These are phyloP conservation scores for Myrica gale DNA, from an alignment of 306 rosid genomes.

Conservation along the genomic window DNA sequence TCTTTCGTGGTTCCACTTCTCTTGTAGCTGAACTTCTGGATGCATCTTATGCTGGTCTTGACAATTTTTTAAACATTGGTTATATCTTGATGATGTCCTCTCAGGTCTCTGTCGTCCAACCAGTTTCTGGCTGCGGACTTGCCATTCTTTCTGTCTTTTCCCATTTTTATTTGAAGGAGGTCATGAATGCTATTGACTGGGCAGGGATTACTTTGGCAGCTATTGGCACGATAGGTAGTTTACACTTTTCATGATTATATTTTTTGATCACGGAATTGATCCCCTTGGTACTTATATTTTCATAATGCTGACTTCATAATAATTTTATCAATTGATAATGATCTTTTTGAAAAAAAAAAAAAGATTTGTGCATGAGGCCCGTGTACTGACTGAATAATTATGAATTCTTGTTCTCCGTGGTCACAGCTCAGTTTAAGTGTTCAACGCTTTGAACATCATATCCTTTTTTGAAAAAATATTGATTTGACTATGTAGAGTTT, in stretches of 20 bases:
- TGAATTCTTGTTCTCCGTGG: constrained; percentile 6
- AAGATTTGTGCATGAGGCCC: background rate
- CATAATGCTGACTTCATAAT: background rate
- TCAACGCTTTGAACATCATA: no score
- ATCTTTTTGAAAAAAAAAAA: no score
- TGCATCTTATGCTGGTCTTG: background rate
- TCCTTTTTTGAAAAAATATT: no score
- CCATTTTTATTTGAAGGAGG: constrained; percentile 93
- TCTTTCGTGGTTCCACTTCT: background rate
- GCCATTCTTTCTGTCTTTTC: constrained; percentile 93
- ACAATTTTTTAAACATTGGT: constrained; percentile 4
- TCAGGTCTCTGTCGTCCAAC: constrained; percentile 94
- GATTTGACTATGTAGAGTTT: no score
- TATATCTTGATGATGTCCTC: constrained; percentile 27
- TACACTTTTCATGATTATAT: constrained; percentile 44
- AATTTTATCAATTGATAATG: background rate
- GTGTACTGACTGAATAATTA: background rate
- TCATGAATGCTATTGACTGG: constrained; percentile 94
- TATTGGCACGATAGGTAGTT: constrained; percentile 94
- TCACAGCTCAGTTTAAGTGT: constrained; percentile 3
- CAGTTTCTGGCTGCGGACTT: constrained; percentile 95
- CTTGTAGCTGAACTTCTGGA: background rate
- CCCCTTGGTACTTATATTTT: background rate
- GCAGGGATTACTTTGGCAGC: constrained; percentile 87
- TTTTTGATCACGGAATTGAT: background rate